Evolutionary conservation across 2,329 filamentous ascomycete genomes (phyloP).

Genomic region (Calycina marina): DNA sequence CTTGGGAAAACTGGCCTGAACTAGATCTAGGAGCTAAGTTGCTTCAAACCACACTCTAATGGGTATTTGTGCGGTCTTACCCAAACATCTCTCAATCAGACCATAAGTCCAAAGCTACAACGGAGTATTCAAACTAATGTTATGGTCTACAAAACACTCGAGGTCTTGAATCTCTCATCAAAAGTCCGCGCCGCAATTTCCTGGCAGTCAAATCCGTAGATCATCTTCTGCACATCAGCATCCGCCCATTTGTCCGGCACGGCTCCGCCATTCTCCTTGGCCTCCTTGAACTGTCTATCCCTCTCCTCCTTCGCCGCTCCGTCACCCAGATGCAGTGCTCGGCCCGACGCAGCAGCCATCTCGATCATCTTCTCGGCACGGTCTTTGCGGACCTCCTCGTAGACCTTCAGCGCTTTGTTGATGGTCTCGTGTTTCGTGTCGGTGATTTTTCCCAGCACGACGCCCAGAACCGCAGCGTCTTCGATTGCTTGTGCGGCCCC

Average conservation of each 20-base stretch:
- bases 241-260: conserved; percentile 58
- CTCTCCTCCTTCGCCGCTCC: conserved; percentile 43
- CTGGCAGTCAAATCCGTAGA: conserved; percentile 29
- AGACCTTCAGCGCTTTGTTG: conserved; percentile 35
- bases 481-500: conserved; percentile 56
- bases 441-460: conserved; percentile 31
- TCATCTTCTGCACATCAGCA: conserved; percentile 51
- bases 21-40: too few species aligned
- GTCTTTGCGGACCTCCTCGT: conserved; percentile 40
- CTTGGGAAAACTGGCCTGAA: too few species aligned
- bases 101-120: too few species aligned
- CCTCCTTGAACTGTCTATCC: conserved; percentile 38
- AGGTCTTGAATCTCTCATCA: conserved; percentile 5
- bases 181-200: conserved; percentile 5
- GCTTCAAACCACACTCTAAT: too few species aligned
- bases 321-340: conserved; percentile 42
- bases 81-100: too few species aligned
- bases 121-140: too few species aligned
- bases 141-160: too few species aligned
- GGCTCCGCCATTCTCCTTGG: conserved; percentile 27
- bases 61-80: too few species aligned
- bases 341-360: conserved; percentile 32
- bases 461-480: conserved; percentile 46
- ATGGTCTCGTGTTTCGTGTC: conserved; percentile 24
- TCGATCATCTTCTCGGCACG: conserved; percentile 37